Conservation (phyloP, 108 stramenopile species). For the Pelagomonas calceolata region DNA sequence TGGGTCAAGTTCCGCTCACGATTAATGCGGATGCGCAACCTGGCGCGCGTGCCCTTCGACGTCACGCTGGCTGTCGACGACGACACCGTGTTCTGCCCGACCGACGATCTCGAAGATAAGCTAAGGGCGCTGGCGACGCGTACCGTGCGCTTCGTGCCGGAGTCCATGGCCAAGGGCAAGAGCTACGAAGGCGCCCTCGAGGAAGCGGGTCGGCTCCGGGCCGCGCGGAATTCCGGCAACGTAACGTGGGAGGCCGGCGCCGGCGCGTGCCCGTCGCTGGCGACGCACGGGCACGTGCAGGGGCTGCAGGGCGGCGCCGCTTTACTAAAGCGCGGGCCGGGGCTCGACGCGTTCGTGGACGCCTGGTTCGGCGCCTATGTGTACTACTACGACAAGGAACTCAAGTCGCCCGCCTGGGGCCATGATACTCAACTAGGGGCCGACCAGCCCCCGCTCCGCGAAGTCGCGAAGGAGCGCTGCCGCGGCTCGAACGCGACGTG, state of each 20-base stretch:
- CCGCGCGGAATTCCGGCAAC: too few species aligned
- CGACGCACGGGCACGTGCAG: too few species aligned
- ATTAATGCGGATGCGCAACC: too few species aligned
- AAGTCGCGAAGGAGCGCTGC: background rate
- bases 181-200: too few species aligned
- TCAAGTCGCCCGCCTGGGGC: background rate
- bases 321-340: background rate
- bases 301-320: background rate
- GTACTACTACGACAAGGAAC: background rate
- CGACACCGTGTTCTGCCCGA: background rate
- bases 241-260: too few species aligned
- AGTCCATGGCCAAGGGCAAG: too few species aligned
- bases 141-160: too few species aligned
- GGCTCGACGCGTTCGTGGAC: background rate
- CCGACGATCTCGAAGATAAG: background rate
- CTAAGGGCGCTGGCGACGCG: too few species aligned
- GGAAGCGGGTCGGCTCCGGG: too few species aligned
- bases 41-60: background rate
- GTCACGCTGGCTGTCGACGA: background rate
- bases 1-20: too few species aligned
- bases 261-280: too few species aligned
- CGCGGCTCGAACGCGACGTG: background rate
- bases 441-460: background rate
- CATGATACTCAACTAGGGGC: background rate
- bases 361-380: background rate